phyloP scores from a whole-genome alignment of 2,329 filamentous ascomycete genomes.

The Botrytis tulipae region DNA sequence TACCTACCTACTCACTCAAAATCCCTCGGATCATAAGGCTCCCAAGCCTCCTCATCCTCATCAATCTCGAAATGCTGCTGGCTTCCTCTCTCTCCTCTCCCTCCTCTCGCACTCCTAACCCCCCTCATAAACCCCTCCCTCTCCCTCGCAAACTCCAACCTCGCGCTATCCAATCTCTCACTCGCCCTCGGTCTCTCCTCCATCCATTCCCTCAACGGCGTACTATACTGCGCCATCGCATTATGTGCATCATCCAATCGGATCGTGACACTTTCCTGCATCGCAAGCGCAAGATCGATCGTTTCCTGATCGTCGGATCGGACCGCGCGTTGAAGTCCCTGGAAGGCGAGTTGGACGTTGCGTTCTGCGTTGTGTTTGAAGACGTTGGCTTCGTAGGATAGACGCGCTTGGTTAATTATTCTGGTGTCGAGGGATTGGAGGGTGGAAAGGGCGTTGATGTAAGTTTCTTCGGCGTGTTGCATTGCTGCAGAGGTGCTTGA shows the following conservation, averaged over 20 bases:
- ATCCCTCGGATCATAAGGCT: not conserved
- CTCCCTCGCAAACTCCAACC: not conserved
- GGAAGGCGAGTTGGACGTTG: not conserved
- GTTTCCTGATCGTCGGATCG: not conserved
- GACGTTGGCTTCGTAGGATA: not conserved
- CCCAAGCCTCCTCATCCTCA: not conserved
- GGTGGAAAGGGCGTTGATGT: not conserved
- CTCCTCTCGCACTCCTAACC: not conserved
- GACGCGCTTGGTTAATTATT: not conserved
- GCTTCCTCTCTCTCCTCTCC: fast-evolving
- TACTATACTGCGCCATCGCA: not conserved
- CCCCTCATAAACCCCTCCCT: fast-evolving
- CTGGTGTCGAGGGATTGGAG: not conserved
- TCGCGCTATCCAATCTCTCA: not conserved
- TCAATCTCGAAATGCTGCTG: fast-evolving
- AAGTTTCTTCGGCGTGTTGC: not conserved
- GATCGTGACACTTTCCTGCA: not conserved
- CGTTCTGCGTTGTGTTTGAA: not conserved
- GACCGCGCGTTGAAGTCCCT: not conserved
- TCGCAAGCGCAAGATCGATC: not conserved
- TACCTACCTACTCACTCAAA: not conserved
- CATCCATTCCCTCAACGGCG: not conserved
- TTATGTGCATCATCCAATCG: not conserved
- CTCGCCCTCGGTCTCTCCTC: not conserved
- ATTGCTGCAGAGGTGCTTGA: not conserved